Base-by-base conservation (phyloP, 805 yeast genomes). In the Suhomyces sp. region DNA sequence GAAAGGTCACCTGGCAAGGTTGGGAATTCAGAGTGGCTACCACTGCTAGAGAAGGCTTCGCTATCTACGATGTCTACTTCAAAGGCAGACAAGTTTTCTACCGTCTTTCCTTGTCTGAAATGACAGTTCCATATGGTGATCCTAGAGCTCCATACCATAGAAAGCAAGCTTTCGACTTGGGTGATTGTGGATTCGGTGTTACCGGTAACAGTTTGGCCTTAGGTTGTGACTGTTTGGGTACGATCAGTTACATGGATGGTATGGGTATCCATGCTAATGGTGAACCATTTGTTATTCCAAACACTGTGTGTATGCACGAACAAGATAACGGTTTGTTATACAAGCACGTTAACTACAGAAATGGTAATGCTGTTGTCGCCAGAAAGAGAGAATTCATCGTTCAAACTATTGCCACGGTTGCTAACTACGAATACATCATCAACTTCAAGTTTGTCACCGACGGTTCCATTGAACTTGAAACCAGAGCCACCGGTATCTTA, bases 81-180 rank as follows among this genome's bases (percentile, higher is more conserved):
- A 81, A 83, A 59, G 91, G 90, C 33, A 77, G 93, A 63, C 81
- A 83, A 31, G 64, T 79, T 28, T 75, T 83, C 54, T 83, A 84
- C 72, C 73, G 93, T 65, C 59, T 83, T 30, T 73, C 88, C 2
- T 63, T 83, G 48, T 77, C 84, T 36, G 95, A 84, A 63, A 84
- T 85, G 95, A 83, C 91, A 25, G 95, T 85, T 44, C 93, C 93
- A 21, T 84, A 85, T 54, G 90, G 87, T 58, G 91, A 84, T 58
- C 88, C 90, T 53, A 74, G 91, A 62, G 79, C 80, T 29, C 93
- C 93, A 44, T 81, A 72, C 67, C 88, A 83, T 64, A 76, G 91
- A 73, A 84, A 85, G 67, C 90, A 83, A 68, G 93, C 93, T 21
- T 84, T 84, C 48, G 93, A 84, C 61, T 71, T 84, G 54, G 93